These are phyloP conservation scores for Candida jianshihensis DNA, from an alignment of 805 yeast genomes.

Conservation along the genomic window DNA sequence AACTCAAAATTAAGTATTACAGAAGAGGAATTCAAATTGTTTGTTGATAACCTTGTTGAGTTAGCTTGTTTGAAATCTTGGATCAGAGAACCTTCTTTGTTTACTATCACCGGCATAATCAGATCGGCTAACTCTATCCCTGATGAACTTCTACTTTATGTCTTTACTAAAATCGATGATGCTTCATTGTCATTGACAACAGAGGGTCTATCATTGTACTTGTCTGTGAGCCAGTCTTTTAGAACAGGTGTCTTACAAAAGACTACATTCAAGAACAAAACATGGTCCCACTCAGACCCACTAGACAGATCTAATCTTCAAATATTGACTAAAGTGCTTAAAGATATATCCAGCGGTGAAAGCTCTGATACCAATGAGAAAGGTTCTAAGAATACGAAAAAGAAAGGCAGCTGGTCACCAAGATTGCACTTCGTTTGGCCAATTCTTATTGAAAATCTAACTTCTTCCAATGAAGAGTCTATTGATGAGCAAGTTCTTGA, in stretches of 20 bases:
- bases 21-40: constrained; percentile 28
- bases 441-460: constrained; percentile 39
- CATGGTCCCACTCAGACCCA: constrained; percentile 74
- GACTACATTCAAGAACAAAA: constrained; percentile 14
- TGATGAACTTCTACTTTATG: constrained; percentile 15
- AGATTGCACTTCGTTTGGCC: constrained; percentile 74
- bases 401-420: constrained; percentile 69
- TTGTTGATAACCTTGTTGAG: constrained; percentile 43
- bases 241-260: constrained; percentile 7
- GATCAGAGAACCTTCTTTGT: constrained; percentile 79
- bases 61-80: constrained; percentile 66
- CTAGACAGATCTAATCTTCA: constrained; percentile 62
- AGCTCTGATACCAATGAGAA: constrained; percentile 21
- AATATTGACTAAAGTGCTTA: constrained; percentile 53
- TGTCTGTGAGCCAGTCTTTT: constrained; percentile 37
- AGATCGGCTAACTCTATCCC: constrained; percentile 19
- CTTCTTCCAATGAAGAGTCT: constrained; percentile 13
- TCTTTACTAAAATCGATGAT: constrained; percentile 41
- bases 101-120: constrained; percentile 57
- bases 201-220: constrained; percentile 74
- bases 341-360: constrained; percentile 40
- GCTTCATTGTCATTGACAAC: constrained; percentile 55
- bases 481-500: constrained; percentile 15
- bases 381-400: constrained; percentile 28
- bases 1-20: constrained; percentile 4